Conservation (phyloP, 371 early-diverging fungal species). For the Gilbertella persicaria region DNA sequence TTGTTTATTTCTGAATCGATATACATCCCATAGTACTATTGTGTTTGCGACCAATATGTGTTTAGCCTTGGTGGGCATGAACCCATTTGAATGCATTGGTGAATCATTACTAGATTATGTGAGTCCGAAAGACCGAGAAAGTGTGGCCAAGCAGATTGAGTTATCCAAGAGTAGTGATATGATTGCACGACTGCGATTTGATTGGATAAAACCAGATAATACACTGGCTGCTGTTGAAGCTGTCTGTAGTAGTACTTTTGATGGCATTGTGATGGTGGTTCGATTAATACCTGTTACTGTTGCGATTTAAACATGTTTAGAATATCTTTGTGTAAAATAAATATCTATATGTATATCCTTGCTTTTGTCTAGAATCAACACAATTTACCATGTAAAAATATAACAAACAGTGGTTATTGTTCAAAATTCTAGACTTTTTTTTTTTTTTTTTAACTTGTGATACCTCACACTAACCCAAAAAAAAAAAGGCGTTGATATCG, state of each 20-base stretch:
- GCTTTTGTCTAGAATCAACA: no score
- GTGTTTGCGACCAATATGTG: constrained; percentile 26
- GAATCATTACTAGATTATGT: constrained; percentile 15
- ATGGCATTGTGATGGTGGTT: constrained; percentile 44
- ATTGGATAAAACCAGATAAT: constrained; percentile 17
- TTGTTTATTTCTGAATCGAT: constrained; percentile 26
- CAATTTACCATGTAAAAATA: no score
- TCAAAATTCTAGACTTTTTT: no score
- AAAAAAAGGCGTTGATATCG: no score
- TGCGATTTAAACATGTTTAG: neutral
- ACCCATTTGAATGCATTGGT: constrained; percentile 16
- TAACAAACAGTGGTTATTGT: no score
- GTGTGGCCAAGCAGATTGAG: constrained; percentile 15
- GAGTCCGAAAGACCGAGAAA: neutral
- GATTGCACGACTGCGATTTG: constrained; percentile 15
- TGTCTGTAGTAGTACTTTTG: constrained; percentile 44
- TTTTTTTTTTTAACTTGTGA: no score
- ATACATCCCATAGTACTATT: constrained; percentile 7
- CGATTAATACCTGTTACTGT: neutral
- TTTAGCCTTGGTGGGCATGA: constrained; percentile 6
- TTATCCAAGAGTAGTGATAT: constrained; percentile 13
- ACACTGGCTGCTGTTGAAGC: constrained; percentile 24
- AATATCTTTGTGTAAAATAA: no score
- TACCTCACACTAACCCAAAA: no score
- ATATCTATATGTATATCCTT: no score